Evolutionary conservation across 495 filamentous ascomycete species (phyloP), one percentile per base, ranked within the genome.

Genomic region (Penicillium fimorum): DNA sequence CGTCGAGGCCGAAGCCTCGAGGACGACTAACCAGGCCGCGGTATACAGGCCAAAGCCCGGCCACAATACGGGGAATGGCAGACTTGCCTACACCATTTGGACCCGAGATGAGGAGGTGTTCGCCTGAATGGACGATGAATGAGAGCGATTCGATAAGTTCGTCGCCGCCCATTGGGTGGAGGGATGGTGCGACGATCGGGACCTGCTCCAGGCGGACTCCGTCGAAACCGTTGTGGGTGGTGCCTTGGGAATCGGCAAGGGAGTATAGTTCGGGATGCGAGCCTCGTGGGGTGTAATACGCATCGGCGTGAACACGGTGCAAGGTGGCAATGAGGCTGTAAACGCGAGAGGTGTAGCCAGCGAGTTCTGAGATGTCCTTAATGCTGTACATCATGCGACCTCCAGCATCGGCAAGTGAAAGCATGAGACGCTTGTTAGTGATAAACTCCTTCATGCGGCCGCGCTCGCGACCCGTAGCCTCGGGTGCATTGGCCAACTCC

Each of bases 371-470:
- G 62, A 98, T 79, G 50, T 82, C 95, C 75, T 99, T 99, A 75
- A 99, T 92, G 59, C 87, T 91, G 76, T 97, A 97, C 95, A 99
- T 99, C 87, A 99, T 94, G 35, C 95, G 82, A 20, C 92, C 92
- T 51, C 95, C 95, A 9, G 95, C 95, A 70, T 99, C 95, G 5
- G 95, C 95, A 15, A 97, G 82, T 18, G 94, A 97, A 27, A 99
- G 83, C 95, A 99, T 97, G 52, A 99, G 83, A 2, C 95, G 88
- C 71, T 97, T 97, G 72, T 99, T 99, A 15, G 94, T 97, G 73
- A 99, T 96, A 72, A 99, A 99, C n/a, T 93, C 87, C 75, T 93
- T 92, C 93, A 97, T 97, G 30, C 95, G 88, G 54, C 82, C 81
- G 33, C 87, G 83, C 68, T 96, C 91, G 13, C 88, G 83, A 27